Base-by-base conservation (phyloP, 345 rosid genomes). In the Erodium maritimum region DNA sequence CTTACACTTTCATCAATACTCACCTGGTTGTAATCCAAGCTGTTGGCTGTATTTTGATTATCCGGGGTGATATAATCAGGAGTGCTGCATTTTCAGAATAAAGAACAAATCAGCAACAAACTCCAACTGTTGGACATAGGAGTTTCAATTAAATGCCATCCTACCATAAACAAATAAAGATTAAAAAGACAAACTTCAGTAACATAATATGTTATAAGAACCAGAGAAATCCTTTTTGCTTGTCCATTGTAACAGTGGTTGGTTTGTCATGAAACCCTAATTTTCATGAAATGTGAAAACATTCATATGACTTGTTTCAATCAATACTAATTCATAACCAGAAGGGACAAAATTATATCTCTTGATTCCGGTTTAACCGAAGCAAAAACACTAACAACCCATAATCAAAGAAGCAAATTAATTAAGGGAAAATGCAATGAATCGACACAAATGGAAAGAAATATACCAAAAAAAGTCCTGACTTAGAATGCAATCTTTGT, bases 51-150 rank as follows among this genome's bases (percentile, higher is more conserved):
- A 58, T 79, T 77, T 68, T 81, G 99, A 77, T 94, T 83, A 60
- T 84, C 95, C 10, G 99, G 96, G 0, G 97, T 90, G 60, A 90
- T 82, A 61, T 94, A 94, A 66, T 90, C 99, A 6, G 99, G 99
- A 61, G 99, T 90, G 71, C 97, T 94, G 87, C 71, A 74, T 67
- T 19, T 57, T 64, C 56, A 42, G 67, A 17, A 48, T 29, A 59
- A 42, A 42, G n/a, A 37, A 17, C 23, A 17, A 61, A 54, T 17
- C 20, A 65, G 19, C 54, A 59, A 17, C 17, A 17, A 50, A 62
- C n/a, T 25, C 7, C 16, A 19, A 65, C 37, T 3, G 13, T 42
- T n/a, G 14, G 19, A 1, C 21, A 54, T 2, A 19, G 50, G 29
- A 42, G 16, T 42, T 42, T 42, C 48, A 42, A 14, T 11, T 1